phyloP scores from a whole-genome alignment of 805 yeast species.

The Yamadazyma akitaensis region DNA sequence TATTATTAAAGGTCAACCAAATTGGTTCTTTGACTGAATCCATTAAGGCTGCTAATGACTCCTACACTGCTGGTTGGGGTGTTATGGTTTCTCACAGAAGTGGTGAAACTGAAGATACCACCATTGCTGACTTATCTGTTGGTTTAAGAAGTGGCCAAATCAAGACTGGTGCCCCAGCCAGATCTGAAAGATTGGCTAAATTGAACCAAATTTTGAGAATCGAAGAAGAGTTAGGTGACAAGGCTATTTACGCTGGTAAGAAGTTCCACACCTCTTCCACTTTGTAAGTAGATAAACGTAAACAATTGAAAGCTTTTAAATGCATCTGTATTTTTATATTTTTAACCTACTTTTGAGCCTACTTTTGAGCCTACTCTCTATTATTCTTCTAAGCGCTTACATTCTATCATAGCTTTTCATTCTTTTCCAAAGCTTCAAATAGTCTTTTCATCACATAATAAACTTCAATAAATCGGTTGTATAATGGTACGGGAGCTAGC shows the following conservation, averaged over 20 bases:
- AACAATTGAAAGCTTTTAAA: background rate
- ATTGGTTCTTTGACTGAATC: slow-evolving; percentile 96
- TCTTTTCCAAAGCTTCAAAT: slow-evolving; percentile 32
- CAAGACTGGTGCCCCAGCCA: slow-evolving; percentile 99
- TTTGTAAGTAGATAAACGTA: slow-evolving; percentile 27
- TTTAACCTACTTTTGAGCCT: too few relatives aligned
- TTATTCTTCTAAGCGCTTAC: too few relatives aligned
- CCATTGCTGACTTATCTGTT: slow-evolving; percentile 96
- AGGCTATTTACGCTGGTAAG: slow-evolving; percentile 93
- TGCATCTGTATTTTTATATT: too few relatives aligned
- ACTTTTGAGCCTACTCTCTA: too few relatives aligned
- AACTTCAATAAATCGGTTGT: slow-evolving; percentile 73
- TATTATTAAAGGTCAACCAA: slow-evolving; percentile 97
- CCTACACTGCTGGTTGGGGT: slow-evolving; percentile 97
- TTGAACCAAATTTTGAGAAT: slow-evolving; percentile 97
- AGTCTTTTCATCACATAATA: slow-evolving; percentile 43
- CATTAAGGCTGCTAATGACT: slow-evolving; percentile 92
- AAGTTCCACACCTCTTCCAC: slow-evolving; percentile 65
- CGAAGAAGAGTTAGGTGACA: slow-evolving; percentile 97
- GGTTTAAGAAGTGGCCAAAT: slow-evolving; percentile 98
- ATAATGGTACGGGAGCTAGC: slow-evolving; percentile 82
- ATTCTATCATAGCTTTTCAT: too few relatives aligned
- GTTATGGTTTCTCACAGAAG: slow-evolving; percentile 99
- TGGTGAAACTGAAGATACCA: slow-evolving; percentile 99
- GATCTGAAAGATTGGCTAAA: slow-evolving; percentile 99